Evolutionary conservation across 805 yeast species (phyloP).

Genomic region (Candida pini): DNA sequence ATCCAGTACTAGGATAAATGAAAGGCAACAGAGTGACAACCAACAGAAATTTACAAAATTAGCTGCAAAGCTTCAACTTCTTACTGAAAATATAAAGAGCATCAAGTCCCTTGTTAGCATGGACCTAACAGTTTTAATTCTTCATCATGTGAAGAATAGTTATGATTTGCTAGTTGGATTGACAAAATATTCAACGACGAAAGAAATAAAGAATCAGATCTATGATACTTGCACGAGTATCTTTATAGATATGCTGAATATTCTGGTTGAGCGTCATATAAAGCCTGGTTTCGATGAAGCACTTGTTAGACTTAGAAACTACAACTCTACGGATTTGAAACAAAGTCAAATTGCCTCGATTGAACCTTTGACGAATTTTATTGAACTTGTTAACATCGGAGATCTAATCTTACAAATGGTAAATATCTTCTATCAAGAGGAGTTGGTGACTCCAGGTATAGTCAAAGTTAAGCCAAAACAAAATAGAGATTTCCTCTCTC

Average conservation of each 20-base stretch:
- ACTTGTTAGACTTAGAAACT: conserved; percentile 57
- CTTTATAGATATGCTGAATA: conserved; percentile 58
- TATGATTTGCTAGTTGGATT: conserved; percentile 55
- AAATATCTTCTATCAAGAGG: conserved; percentile 85
- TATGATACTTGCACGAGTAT: conserved; percentile 45
- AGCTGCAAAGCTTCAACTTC: conserved; percentile 74
- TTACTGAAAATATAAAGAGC: conserved; percentile 68
- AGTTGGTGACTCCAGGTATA: conserved; percentile 51
- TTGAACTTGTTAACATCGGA: conserved; percentile 88
- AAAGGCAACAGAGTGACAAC: conserved; percentile 24
- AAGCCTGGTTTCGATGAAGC: conserved; percentile 83
- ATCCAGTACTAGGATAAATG: conserved; percentile 15
- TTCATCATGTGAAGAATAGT: conserved; percentile 62
- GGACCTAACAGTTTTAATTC: conserved; percentile 66
- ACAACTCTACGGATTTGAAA: conserved; percentile 50
- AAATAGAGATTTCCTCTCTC: conserved; percentile 70
- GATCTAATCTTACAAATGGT: conserved; percentile 91
- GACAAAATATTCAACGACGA: conserved; percentile 23
- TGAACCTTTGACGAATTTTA: conserved; percentile 83
- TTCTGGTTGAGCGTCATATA: conserved; percentile 71
- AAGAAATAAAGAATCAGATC: conserved; percentile 28
- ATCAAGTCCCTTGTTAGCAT: conserved; percentile 74
- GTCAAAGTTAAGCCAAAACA: conserved; percentile 42
- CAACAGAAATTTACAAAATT: conserved; percentile 45
- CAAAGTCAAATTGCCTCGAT: conserved; percentile 33